phyloP scores from a whole-genome alignment of 225 moss, liverwort and hornwort species.

The Marchantia paleacea region DNA sequence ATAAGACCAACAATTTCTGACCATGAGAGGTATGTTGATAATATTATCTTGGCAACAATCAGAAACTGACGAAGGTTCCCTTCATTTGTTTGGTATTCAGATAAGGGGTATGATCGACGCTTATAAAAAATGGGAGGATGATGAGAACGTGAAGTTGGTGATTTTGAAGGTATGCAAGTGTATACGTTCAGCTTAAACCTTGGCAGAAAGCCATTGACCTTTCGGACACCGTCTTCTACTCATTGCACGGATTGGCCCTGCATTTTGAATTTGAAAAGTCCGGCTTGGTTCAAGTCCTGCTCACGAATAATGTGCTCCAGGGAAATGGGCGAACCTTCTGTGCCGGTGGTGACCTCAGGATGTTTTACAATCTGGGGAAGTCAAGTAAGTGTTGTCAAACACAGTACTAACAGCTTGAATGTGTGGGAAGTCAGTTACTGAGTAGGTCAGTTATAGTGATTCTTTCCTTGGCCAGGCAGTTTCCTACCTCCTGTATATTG shows the following conservation, averaged over 20 bases:
- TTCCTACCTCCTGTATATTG: background rate
- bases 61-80: background rate
- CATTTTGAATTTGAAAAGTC: background rate
- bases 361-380: constrained; percentile 67
- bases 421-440: background rate
- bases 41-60: too few relatives aligned
- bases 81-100: constrained; percentile 25
- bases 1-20: too few relatives aligned
- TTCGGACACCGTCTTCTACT: too few relatives aligned
- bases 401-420: background rate
- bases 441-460: background rate
- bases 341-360: constrained; percentile 82
- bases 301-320: constrained; percentile 32
- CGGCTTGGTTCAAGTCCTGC: background rate
- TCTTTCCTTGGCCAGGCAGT: background rate
- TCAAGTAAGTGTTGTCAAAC: constrained; percentile 40
- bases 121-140: constrained; percentile 67
- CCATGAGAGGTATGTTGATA: too few relatives aligned
- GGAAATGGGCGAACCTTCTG: constrained; percentile 88
- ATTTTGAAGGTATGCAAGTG: constrained; percentile 64
- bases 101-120: constrained; percentile 38
- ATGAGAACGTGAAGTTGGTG: constrained; percentile 54
- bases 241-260: background rate
- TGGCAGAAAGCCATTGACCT: background rate
- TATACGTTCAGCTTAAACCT: background rate